Percentiles rank a stretch among this genome's conserved stretches.
These are phyloP conservation scores for Aspergillus bombycis DNA, from an alignment of 2,329 filamentous ascomycete species.

Conservation along the genomic window DNA sequence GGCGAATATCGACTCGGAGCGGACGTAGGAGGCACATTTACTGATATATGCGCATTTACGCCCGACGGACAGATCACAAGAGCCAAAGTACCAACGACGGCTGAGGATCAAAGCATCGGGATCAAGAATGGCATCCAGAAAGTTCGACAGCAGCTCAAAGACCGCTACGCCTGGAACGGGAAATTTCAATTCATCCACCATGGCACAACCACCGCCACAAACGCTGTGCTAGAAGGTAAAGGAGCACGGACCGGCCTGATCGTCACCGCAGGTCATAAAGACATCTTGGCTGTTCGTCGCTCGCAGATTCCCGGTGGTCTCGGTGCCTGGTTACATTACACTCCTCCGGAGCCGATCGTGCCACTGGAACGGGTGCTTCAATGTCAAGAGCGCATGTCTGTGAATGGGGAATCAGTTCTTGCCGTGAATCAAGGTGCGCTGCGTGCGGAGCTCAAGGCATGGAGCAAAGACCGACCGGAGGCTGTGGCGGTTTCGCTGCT, in stretches of 20 bases:
- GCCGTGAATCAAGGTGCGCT: constrained; percentile 46
- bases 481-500: constrained; percentile 52
- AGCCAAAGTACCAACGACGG: constrained; percentile 52
- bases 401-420: constrained; percentile 45
- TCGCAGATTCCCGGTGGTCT: constrained; percentile 57
- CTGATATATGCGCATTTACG: constrained; percentile 53
- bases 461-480: constrained; percentile 47
- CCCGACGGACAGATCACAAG: constrained; percentile 48
- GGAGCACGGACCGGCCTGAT: constrained; percentile 52
- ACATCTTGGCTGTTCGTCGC: constrained; percentile 50
- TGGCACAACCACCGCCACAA: constrained; percentile 54
- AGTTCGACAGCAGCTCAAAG: constrained; percentile 43
- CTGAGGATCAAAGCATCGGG: constrained; percentile 51
- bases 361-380: constrained; percentile 53
- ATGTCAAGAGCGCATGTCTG: constrained; percentile 49
- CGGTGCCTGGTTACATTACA: constrained; percentile 54
- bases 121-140: constrained; percentile 51
- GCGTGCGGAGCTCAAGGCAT: constrained; percentile 39
- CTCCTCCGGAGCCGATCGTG: constrained; percentile 52
- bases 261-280: constrained; percentile 54
- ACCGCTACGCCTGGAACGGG: constrained; percentile 46
- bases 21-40: constrained; percentile 49
- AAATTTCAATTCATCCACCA: constrained; percentile 55
- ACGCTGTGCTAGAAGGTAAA: constrained; percentile 55
- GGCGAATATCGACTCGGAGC: constrained; percentile 26